Evolutionary conservation across 768 basidiomycete genomes (phyloP).

Genomic region (Leccinum pellstonianum): DNA sequence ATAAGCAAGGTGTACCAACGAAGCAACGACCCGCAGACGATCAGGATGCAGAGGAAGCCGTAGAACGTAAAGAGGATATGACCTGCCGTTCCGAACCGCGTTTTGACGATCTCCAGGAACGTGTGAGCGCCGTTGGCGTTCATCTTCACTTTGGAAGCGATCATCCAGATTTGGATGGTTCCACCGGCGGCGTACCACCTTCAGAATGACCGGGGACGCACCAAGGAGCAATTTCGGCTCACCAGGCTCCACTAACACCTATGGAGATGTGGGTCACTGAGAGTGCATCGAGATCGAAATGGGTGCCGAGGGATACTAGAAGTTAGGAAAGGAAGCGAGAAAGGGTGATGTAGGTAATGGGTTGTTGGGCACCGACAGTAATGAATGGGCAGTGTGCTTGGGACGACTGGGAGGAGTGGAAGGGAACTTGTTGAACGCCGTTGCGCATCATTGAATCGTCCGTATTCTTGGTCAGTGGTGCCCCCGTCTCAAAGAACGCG

Average conservation of each 20-base stretch:
- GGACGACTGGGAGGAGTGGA: conserved; percentile 41
- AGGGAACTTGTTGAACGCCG: conserved; percentile 30
- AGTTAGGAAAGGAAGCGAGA: conserved; percentile 28
- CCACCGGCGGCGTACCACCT: conserved; percentile 54
- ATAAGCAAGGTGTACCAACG: conserved; percentile 30
- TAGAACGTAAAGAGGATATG: conserved; percentile 55
- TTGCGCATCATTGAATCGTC: too few species aligned
- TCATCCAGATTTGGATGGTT: conserved; percentile 51
- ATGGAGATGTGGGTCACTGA: neutral
- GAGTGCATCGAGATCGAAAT: too few species aligned
- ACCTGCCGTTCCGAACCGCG: conserved; percentile 44
- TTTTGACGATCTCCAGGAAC: conserved; percentile 55
- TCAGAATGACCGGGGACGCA: neutral
- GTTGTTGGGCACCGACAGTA: conserved; percentile 31
- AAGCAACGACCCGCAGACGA: conserved; percentile 51
- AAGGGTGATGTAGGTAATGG: conserved; percentile 27
- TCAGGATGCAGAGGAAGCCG: conserved; percentile 48
- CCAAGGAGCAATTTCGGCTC: neutral
- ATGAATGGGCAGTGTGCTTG: conserved; percentile 37
- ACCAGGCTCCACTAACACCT: conserved; percentile 53
- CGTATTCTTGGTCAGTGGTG: too few species aligned
- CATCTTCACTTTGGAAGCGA: conserved; percentile 57
- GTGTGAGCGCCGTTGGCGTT: conserved; percentile 60
- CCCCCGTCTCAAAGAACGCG: too few species aligned
- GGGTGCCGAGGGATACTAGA: conserved; percentile 18